Conservation (phyloP, 805 yeast genomes). For the Spathaspora sp. region DNA sequence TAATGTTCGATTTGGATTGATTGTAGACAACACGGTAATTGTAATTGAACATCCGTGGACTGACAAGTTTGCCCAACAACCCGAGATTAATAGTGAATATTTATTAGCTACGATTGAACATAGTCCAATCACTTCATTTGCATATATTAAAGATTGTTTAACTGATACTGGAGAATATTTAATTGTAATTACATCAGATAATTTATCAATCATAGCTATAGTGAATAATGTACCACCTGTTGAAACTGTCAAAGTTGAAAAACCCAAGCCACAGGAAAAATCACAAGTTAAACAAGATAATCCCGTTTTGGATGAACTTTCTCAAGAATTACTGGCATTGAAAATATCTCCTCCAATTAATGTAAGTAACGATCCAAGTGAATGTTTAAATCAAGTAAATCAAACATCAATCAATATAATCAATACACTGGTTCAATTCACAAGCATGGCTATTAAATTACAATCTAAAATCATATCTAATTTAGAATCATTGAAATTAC, state of each 20-base stretch:
- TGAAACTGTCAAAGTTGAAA: neutral
- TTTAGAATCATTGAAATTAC: conserved; percentile 18
- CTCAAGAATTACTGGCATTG: conserved; percentile 11
- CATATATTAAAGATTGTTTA: conserved; percentile 21
- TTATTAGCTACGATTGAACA: conserved; percentile 3
- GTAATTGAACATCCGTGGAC: conserved; percentile 17
- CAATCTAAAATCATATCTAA: conserved; percentile 16
- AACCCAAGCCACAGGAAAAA: neutral
- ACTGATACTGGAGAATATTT: conserved; percentile 26
- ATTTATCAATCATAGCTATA: conserved; percentile 13
- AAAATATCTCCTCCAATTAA: neutral
- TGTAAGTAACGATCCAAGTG: neutral
- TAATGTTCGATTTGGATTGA: conserved; percentile 5
- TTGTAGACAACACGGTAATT: conserved; percentile 8
- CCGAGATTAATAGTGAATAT: conserved; percentile 5
- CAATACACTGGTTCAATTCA: conserved; percentile 11
- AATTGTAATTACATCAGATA: conserved; percentile 12
- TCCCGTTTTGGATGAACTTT: conserved; percentile 15
- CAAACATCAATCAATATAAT: conserved; percentile 16
- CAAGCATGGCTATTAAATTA: conserved; percentile 16
- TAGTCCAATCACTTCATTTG: conserved; percentile 9
- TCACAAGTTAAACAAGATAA: neutral
- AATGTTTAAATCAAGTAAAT: conserved; percentile 12
- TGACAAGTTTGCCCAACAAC: conserved; percentile 1
- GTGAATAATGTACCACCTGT: conserved; percentile 4